These are phyloP conservation scores for Diaporthe longicolla DNA, from an alignment of 2,329 filamentous ascomycete genomes.

Conservation along the genomic window DNA sequence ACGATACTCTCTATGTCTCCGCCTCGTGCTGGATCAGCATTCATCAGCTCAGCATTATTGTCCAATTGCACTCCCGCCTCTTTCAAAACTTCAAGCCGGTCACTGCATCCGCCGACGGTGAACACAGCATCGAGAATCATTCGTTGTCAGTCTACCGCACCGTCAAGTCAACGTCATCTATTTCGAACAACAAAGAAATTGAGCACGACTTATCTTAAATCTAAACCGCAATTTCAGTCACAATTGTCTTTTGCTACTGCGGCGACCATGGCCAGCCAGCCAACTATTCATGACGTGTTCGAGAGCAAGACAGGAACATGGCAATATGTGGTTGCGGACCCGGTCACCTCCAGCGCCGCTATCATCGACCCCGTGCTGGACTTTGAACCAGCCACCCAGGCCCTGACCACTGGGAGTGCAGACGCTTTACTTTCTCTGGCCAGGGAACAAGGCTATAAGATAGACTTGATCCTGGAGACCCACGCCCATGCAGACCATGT, in stretches of 20 bases:
- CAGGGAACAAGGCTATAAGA: constrained; percentile 59
- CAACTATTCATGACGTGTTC: constrained; percentile 56
- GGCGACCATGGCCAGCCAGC: constrained; percentile 46
- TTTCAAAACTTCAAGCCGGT: neutral
- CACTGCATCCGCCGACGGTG: neutral
- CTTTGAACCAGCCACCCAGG: constrained; percentile 59
- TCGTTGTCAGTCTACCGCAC: neutral
- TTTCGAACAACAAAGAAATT: constrained; percentile 1
- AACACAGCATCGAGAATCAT: neutral
- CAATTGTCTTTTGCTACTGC: constrained; percentile 3
- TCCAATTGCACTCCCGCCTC: neutral
- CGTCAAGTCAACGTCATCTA: neutral
- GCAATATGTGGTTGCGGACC: constrained; percentile 73
- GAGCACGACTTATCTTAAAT: neutral
- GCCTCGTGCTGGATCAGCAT: neutral
- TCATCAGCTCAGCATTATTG: neutral
- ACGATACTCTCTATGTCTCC: neutral
- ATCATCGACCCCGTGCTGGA: constrained; percentile 76
- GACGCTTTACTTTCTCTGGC: constrained; percentile 64
- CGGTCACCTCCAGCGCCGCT: constrained; percentile 60
- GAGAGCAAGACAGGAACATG: constrained; percentile 64
- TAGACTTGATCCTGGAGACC: constrained; percentile 71
- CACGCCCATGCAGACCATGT: constrained; percentile 74
- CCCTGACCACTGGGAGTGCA: constrained; percentile 65
- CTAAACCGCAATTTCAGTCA: neutral